Percentiles rank a stretch among this genome's conserved stretches.
Conservation (phyloP, 2,329 filamentous ascomycete species). For the Neophaeococcomyces aloes region DNA sequence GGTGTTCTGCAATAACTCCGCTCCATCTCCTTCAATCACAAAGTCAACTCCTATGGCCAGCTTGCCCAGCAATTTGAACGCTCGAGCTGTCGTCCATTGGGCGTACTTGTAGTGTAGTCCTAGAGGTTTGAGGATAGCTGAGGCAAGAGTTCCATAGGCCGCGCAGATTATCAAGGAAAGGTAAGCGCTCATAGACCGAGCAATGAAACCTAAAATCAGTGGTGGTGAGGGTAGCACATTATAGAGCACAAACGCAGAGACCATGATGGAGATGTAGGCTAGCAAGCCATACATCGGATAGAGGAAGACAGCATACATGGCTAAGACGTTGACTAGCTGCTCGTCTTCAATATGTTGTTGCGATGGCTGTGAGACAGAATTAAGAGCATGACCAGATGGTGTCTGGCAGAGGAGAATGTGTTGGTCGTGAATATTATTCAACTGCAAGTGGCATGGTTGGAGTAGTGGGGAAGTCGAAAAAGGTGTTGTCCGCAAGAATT, state of each 20-base stretch:
- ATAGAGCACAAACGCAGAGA: slow-evolving; percentile 41
- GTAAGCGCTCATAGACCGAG: slow-evolving; percentile 38
- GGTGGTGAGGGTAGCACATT: slow-evolving; percentile 29
- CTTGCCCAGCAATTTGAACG: slow-evolving; percentile 71
- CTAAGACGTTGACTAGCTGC: neutral
- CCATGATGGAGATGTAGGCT: slow-evolving; percentile 54
- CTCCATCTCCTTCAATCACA: slow-evolving; percentile 52
- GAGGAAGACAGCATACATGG: slow-evolving; percentile 24
- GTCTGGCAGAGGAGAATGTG: neutral
- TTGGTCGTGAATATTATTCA: neutral
- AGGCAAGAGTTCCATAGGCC: slow-evolving; percentile 64
- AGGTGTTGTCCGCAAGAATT: no score
- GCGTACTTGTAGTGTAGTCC: slow-evolving; percentile 61
- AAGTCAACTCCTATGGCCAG: slow-evolving; percentile 68
- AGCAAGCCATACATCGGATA: slow-evolving; percentile 36
- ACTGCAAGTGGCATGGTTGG: slow-evolving; percentile 4
- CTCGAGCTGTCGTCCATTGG: slow-evolving; percentile 73
- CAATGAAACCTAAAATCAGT: slow-evolving; percentile 32
- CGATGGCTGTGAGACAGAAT: no score
- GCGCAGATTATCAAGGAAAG: slow-evolving; percentile 41
- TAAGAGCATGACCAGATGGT: no score
- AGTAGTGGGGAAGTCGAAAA: neutral
- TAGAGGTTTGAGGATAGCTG: slow-evolving; percentile 57
- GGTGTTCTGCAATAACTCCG: slow-evolving; percentile 50
- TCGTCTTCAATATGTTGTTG: no score